These are phyloP conservation scores for Stevia rebaudiana DNA, from an alignment of 140 eudicot genomes.

Conservation along the genomic window DNA sequence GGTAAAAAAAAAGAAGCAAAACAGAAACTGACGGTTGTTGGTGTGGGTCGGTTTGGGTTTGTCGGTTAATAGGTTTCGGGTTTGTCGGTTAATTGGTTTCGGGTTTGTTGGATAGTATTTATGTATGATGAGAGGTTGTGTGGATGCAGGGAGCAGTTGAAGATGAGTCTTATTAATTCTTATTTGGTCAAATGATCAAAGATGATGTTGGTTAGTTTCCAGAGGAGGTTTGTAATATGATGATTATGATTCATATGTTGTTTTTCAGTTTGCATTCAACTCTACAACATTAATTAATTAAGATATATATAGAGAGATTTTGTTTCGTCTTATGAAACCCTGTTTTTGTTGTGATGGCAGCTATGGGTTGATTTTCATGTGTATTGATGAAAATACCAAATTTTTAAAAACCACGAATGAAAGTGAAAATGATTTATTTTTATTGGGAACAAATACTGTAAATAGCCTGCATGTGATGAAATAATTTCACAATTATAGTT, in stretches of 20 bases:
- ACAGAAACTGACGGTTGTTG: too few relatives aligned
- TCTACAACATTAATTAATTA: not conserved
- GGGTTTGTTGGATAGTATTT: not conserved
- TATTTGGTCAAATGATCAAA: constrained; percentile 9
- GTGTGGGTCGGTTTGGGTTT: too few relatives aligned
- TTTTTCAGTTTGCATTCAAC: constrained; percentile 4
- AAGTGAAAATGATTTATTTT: too few relatives aligned
- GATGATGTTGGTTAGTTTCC: constrained; percentile 4
- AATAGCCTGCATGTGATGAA: too few relatives aligned
- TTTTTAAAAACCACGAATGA: not conserved
- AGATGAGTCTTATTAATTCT: constrained; percentile 8
- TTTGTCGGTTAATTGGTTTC: too few relatives aligned
- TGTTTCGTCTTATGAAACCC: not conserved
- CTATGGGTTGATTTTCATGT: not conserved
- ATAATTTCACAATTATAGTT: too few relatives aligned
- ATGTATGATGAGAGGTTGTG: not conserved
- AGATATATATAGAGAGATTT: constrained; percentile 8
- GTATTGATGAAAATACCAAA: not conserved
- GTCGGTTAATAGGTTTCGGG: too few relatives aligned
- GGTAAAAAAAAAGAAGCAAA: too few relatives aligned
- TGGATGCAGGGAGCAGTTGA: constrained; percentile 5
- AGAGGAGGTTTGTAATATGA: constrained; percentile 9
- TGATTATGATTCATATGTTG: constrained; percentile 1
- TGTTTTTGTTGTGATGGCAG: not conserved
- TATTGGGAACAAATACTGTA: too few relatives aligned